Conservation (phyloP, 192 early-diverging fungal species). For the Backusella morwellensis region DNA sequence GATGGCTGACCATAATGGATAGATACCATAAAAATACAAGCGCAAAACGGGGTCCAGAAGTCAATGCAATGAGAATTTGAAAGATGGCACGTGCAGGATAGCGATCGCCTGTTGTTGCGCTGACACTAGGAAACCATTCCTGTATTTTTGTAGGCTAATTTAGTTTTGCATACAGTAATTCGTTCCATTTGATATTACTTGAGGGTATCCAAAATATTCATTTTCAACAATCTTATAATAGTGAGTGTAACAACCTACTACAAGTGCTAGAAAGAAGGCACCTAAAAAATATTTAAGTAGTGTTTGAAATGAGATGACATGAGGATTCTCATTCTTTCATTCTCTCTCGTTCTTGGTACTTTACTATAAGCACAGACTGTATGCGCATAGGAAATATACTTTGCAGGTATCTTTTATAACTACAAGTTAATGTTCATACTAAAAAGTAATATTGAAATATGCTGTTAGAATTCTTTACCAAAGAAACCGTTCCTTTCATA, state of each 20-base stretch:
- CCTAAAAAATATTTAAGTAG: constrained; percentile 24
- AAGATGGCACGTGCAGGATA: constrained; percentile 73
- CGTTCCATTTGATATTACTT: constrained; percentile 34
- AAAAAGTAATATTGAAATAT: background rate
- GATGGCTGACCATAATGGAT: constrained; percentile 18
- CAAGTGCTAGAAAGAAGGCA: constrained; percentile 66
- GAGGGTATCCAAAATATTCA: constrained; percentile 71
- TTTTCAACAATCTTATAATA: constrained; percentile 81
- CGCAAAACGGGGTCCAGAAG: constrained; percentile 50
- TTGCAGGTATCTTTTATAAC: constrained; percentile 8
- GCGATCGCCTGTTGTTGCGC: constrained; percentile 74
- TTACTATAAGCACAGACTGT: constrained; percentile 24
- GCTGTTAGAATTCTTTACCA: background rate
- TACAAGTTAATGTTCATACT: background rate
- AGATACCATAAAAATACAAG: constrained; percentile 47
- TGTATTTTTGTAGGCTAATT: constrained; percentile 6
- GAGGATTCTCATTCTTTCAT: too few relatives aligned
- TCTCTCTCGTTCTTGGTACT: too few relatives aligned
- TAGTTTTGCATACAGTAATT: background rate
- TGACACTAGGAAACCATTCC: constrained; percentile 82
- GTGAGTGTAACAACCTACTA: constrained; percentile 65
- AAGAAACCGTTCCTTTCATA: background rate
- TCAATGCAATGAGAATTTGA: constrained; percentile 73
- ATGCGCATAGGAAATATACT: constrained; percentile 12
- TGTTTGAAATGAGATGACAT: background rate